Conservation (phyloP, 257 asterid species). For the Osmanthus fragrans region DNA sequence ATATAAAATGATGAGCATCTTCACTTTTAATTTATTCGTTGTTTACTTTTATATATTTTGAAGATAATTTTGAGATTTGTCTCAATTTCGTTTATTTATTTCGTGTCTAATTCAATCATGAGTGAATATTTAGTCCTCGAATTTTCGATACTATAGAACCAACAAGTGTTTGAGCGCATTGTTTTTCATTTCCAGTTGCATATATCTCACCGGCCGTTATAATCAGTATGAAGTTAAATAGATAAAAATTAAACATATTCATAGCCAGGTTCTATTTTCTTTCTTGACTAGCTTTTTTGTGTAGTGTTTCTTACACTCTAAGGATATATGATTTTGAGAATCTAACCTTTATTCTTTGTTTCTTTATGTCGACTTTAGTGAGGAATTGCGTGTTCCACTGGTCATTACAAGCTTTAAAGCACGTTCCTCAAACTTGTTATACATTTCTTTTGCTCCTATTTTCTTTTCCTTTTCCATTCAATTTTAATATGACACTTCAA, state of each 20-base stretch:
- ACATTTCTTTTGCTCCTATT: background rate
- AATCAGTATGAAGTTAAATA: background rate
- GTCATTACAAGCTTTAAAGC: constrained; percentile 29
- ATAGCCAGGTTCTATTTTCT: constrained; percentile 31
- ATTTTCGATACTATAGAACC: background rate
- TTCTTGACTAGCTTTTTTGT: background rate
- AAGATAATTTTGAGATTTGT: too few species aligned
- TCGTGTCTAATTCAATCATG: background rate
- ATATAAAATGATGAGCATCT: background rate
- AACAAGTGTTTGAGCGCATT: too few species aligned
- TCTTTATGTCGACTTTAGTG: background rate
- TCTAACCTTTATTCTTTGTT: constrained; percentile 26
- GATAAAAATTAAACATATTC: background rate
- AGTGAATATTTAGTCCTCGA: background rate
- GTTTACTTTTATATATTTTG: too few species aligned
- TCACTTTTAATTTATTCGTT: background rate
- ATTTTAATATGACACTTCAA: background rate
- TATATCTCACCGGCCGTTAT: background rate
- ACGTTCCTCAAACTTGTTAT: constrained; percentile 27
- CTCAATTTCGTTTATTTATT: background rate
- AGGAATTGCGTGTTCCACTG: constrained; percentile 30
- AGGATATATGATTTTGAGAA: background rate
- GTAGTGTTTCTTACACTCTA: background rate
- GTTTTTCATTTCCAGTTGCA: background rate
- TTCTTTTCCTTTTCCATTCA: background rate